Evolutionary conservation across 2,329 filamentous ascomycete genomes (phyloP).

Genomic region (Calycina herbarum): DNA sequence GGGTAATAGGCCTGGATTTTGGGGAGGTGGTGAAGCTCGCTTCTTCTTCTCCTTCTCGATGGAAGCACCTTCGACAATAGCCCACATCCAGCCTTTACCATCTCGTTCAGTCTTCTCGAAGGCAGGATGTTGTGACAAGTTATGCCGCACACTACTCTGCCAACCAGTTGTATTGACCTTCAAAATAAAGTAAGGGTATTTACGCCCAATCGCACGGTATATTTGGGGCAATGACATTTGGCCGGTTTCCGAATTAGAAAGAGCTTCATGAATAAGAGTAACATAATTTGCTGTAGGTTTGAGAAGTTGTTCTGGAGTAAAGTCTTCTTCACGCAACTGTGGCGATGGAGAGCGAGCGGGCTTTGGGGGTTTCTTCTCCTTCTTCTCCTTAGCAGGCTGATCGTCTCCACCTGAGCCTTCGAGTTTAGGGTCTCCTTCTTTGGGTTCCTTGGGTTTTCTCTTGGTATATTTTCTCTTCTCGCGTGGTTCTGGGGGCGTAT

Average conservation of each 20-base stretch:
- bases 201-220: slow-evolving; percentile 57
- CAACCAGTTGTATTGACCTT: slow-evolving; percentile 54
- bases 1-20: slow-evolving; percentile 28
- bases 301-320: slow-evolving; percentile 72
- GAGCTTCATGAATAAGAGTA: slow-evolving; percentile 56
- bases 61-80: slow-evolving; percentile 51
- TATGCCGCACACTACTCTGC: slow-evolving; percentile 64
- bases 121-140: slow-evolving; percentile 56
- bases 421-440: slow-evolving; percentile 43
- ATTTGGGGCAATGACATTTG: slow-evolving; percentile 59
- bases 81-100: slow-evolving; percentile 59
- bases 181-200: slow-evolving; percentile 59
- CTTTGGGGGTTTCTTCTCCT: slow-evolving; percentile 52
- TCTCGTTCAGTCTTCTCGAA: slow-evolving; percentile 53
- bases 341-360: slow-evolving; percentile 51
- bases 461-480: slow-evolving; percentile 69
- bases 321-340: slow-evolving; percentile 51
- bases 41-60: slow-evolving; percentile 58
- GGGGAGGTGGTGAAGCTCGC: slow-evolving; percentile 43
- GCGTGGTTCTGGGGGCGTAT: slow-evolving; percentile 52
- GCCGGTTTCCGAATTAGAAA: slow-evolving; percentile 48
- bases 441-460: slow-evolving; percentile 53
- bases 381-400: slow-evolving; percentile 46
- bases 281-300: slow-evolving; percentile 62
- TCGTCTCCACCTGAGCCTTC: slow-evolving; percentile 57